Percentiles rank a stretch among this genome's conserved stretches.
phyloP scores from a whole-genome alignment of 208 protist species.

The Trypanosoma lewisi region DNA sequence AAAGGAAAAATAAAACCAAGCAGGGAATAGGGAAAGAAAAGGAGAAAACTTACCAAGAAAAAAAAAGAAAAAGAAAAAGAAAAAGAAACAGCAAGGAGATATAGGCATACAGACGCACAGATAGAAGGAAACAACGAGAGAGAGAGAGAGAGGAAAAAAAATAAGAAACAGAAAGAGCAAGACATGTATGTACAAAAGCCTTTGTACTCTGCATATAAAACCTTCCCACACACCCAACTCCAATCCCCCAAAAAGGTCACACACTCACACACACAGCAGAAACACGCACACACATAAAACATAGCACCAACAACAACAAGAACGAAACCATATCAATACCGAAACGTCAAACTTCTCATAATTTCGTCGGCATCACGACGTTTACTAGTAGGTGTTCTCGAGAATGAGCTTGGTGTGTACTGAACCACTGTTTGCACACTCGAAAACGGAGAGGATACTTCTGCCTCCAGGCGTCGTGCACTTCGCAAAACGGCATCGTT shows the following conservation, averaged over 20 bases:
- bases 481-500: slow-evolving; percentile 24
- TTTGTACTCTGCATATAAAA: not conserved
- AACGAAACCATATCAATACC: slow-evolving; percentile 7
- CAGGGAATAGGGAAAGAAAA: no score
- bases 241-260: no score
- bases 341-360: slow-evolving; percentile 27
- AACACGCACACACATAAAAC: no score
- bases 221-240: no score
- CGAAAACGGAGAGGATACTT: slow-evolving; percentile 12
- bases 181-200: no score
- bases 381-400: slow-evolving; percentile 1
- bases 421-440: slow-evolving; percentile 21
- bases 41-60: not conserved
- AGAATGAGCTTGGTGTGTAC: slow-evolving; percentile 9
- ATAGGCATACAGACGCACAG: slow-evolving; percentile 1
- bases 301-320: not conserved
- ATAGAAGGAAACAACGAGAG: not conserved
- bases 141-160: slow-evolving; percentile 7
- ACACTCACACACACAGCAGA: no score
- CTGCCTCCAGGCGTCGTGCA: slow-evolving; percentile 16
- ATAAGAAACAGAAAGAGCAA: not conserved
- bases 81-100: slow-evolving; percentile 4
- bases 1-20: no score
- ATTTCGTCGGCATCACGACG: slow-evolving; percentile 32
- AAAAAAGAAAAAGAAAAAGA: not conserved